Base-by-base conservation (phyloP, 352 stramenopile genomes). In the Phytophthora boehmeriae region DNA sequence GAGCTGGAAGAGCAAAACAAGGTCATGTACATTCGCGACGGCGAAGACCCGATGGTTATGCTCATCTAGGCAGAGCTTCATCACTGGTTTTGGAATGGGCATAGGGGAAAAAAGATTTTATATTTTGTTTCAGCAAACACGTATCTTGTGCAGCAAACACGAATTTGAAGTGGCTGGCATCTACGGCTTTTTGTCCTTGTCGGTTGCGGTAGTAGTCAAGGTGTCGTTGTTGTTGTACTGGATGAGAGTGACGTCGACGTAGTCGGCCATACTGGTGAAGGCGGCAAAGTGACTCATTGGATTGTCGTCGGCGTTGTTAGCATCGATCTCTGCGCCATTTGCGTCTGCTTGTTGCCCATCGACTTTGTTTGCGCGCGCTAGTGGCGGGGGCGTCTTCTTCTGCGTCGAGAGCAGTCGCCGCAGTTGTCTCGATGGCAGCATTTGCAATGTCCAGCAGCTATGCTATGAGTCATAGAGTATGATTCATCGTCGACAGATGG, bases 1-100 rank as follows among this genome's bases (percentile, higher is more conserved):
- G 75, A 84, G 54, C 74, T 95, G 47, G 88, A 96, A 52, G 75
- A 92, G 59, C 72, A 94, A 72, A 96, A 96, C 78, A 93, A 93
- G 71, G 67, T 96, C 73, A 96, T 96, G 88, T 96, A 91, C 68
- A 80, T 96, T 50, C 83, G 78, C 60, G 87, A 93, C 66, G 81
- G 78, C 56, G 85, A 84, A 41, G 84, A 90, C 43, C 86, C 86
- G 22, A 78, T 87, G 68, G 73, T 96, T 38, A 92, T 96, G 83
- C 79, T 96, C 75, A 84, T 96, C 68, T 96, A 90, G 84, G 39
- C 22, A 14, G 30, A 56, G 9, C 30, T 44, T 28, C 27, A 42
- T 23, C n/a, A 19, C n/a, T 30, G 44, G 5, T 19, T 23, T 4
- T 14, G 16, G 9, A 45, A 51, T 6, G 55, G 4, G 34, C 22